Base-by-base conservation (phyloP, 495 filamentous ascomycete species). In the Aspergillus biplanus region DNA sequence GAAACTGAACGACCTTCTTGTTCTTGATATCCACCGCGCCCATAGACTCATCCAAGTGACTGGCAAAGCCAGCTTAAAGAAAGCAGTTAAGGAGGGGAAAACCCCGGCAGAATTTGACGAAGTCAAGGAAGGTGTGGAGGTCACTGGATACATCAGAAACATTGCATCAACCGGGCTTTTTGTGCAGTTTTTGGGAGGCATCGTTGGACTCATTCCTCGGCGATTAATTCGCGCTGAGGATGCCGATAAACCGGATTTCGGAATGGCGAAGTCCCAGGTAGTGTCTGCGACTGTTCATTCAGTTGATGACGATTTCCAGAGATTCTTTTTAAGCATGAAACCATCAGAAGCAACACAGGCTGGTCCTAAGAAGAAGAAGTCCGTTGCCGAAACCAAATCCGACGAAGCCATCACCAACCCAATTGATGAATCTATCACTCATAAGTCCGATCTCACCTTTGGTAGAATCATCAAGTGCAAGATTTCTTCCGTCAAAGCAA, bases 131-230 rank as follows among this genome's bases (percentile, higher is more conserved):
- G 89, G 89, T 18, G 77, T 87, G 32, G 76, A 80, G 15, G 85
- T 93, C 7, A 83, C 83, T 61, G 95, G 95, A n/a, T 97, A 93
- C 70, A 83, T 98, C 33, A 87, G 87, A 52, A 93, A 91, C 65
- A 89, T 94, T 47, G 91, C 90, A 7, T 73, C 83, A n/a, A 89
- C 85, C 4, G 91, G 88, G 39, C 79, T 90, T 18, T 97, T 97
- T 63, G 84, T 97, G 11, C 87, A 92, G 66, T 97, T 96, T 77
- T 84, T 87, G 15, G 90, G 89, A 58, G 88, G 88, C 21, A 69
- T 96, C 46, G 89, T 85, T 44, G 94, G 91, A 12, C 75, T 97
- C 46, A 79, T 96, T 27, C 90, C 89, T 34, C 94, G 90, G 74
- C 86, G 84, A 37, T 85, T 90, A 66, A 75, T 99, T 37, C 80